Evolutionary conservation across 148 eudicot species (phyloP), one percentile per base, ranked within the genome.

Genomic region (Mesembryanthemum crystallinum): DNA sequence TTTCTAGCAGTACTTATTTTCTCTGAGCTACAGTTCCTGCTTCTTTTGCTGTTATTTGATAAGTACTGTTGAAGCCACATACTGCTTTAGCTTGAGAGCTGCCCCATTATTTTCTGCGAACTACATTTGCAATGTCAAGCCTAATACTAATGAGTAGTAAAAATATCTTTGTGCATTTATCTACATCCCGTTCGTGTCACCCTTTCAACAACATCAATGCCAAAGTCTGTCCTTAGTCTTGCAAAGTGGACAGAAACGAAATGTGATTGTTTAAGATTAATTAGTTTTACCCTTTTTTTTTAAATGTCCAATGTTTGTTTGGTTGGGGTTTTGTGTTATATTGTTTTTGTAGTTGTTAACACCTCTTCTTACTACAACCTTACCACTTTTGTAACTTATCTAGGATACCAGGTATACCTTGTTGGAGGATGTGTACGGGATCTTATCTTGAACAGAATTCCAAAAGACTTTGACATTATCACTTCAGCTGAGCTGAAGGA

Each of bases 371-470:
- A 54, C 12, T 42, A 29, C 10, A 49, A 24, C 15, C 37, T 55
- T 37, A 33, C 21, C n/a, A 23, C 61, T 66, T 49, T 37, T 21
- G 24, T 75, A 13, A 33, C 66, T 23, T 65, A 0, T 67, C 39
- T 64, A 80, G 83, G 83, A n/a, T 64, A 63, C 52, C 66, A 69
- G 29, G 83, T 80, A 1, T 80, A 80, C 67, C 83, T 80, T 65
- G 83, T 80, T 29, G 83, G 83, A 20, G 83, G 83, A 15, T 80
- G 79, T 35, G 83, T 80, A 18, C 72, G 83, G 1, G 83, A 80
- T 30, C 83, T 80, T 75, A 80, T 80, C 30, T 71, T 80, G 52
- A 75, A 80, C 35, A 58, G 79, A 61, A 64, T 75, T 42, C 83
- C 83, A 24, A 80, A 80, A 29, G 83, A 80, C 64, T 80, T 80